These are phyloP conservation scores for Aspergillus vadensis DNA, from an alignment of 2,329 filamentous ascomycete genomes.

Conservation along the genomic window DNA sequence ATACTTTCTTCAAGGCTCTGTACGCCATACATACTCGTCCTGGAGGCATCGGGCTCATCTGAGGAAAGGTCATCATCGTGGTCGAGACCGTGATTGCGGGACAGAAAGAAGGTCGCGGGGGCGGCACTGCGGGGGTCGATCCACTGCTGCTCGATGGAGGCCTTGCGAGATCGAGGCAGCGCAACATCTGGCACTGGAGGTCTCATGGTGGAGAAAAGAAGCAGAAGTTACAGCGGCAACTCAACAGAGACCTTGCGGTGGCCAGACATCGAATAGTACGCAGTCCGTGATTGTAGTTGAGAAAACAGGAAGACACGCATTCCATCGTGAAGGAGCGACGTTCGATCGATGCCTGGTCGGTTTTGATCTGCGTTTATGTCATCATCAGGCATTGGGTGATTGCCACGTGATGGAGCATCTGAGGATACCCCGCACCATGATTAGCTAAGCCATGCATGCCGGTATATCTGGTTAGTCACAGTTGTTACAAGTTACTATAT, in stretches of 20 bases:
- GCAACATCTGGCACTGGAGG: slow-evolving; percentile 38
- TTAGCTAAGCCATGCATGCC: neutral
- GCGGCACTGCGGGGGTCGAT: slow-evolving; percentile 42
- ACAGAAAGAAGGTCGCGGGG: slow-evolving; percentile 63
- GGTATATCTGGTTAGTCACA: neutral
- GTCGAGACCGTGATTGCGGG: slow-evolving; percentile 55
- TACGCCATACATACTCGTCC: slow-evolving; percentile 57
- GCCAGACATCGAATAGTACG: slow-evolving; percentile 9
- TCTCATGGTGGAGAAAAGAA: slow-evolving; percentile 37
- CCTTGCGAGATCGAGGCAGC: slow-evolving; percentile 38
- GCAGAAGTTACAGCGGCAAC: neutral
- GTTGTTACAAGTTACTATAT: too few relatives aligned
- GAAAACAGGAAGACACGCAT: neutral
- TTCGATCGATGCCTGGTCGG: neutral
- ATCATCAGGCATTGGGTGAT: neutral
- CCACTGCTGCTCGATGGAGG: slow-evolving; percentile 37
- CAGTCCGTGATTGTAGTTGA: neutral
- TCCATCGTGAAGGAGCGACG: neutral
- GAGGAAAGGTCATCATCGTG: slow-evolving; percentile 27
- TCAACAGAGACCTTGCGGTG: neutral
- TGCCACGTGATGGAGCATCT: neutral
- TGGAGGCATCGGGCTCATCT: slow-evolving; percentile 30
- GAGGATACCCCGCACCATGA: neutral
- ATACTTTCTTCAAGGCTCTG: slow-evolving; percentile 59
- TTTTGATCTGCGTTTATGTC: neutral